Conservation (phyloP, 2,329 filamentous ascomycete species). For the Alternaria alternata region DNA sequence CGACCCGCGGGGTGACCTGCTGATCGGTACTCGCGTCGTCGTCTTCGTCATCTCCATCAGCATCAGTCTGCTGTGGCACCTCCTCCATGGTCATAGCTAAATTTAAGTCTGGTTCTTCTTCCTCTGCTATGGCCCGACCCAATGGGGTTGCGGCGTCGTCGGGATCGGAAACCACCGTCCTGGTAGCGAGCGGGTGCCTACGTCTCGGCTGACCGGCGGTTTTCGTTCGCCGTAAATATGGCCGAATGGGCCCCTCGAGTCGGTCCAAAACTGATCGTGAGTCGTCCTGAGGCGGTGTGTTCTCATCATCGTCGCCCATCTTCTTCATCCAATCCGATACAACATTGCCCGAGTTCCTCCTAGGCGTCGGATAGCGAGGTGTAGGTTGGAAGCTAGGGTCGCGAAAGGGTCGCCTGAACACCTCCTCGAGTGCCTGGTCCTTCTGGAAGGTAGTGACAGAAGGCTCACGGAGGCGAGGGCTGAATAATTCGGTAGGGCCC, state of each 20-base stretch:
- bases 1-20: conserved; percentile 24
- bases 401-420: conserved; percentile 75
- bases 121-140: conserved; percentile 54
- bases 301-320: conserved; percentile 67
- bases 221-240: conserved; percentile 61
- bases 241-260: conserved; percentile 63
- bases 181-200: conserved; percentile 60
- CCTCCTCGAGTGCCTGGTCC: conserved; percentile 87
- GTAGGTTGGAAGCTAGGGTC: conserved; percentile 59
- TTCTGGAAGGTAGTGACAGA: conserved; percentile 90
- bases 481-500: conserved; percentile 69
- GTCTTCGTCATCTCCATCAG: conserved; percentile 87
- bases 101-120: conserved; percentile 53
- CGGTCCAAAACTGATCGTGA: conserved; percentile 66
- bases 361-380: conserved; percentile 58
- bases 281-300: conserved; percentile 69
- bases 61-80: conserved; percentile 72
- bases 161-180: conserved; percentile 66
- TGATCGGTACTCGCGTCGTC: conserved; percentile 45
- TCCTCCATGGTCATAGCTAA: conserved; percentile 53
- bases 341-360: conserved; percentile 78
- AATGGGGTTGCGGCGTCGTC: conserved; percentile 52
- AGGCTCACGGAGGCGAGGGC: conserved; percentile 81
- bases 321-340: conserved; percentile 91
- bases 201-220: conserved; percentile 47